A percentile compares a stretch with the other conserved stretches of the same genome.
Conservation (phyloP, 768 basidiomycete species). For the Filobasidium wieringae region DNA sequence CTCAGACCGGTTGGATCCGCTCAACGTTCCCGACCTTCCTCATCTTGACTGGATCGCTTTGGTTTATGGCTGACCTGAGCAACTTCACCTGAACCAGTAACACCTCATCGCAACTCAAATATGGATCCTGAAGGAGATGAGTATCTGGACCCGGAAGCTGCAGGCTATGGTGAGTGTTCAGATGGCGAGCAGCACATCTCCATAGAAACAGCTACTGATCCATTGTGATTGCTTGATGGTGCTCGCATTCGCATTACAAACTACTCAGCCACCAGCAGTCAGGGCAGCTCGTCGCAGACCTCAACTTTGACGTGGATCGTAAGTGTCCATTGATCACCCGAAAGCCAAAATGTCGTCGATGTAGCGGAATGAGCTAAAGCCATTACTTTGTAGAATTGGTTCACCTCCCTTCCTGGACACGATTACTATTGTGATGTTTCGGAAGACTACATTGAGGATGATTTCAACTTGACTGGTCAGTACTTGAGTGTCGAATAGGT, state of each 20-base stretch:
- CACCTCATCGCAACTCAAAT: no score
- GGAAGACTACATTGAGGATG: slow-evolving; percentile 98
- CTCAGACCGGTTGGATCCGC: no score
- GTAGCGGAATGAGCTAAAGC: slow-evolving; percentile 9
- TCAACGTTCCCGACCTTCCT: no score
- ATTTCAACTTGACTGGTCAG: slow-evolving; percentile 99
- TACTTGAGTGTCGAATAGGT: slow-evolving; percentile 6
- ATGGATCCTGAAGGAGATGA: neutral
- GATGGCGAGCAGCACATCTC: neutral
- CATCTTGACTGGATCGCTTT: no score
- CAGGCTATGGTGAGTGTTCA: slow-evolving; percentile 4
- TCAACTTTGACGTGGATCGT: slow-evolving; percentile 39
- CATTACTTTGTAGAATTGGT: slow-evolving; percentile 30
- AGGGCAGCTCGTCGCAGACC: slow-evolving; percentile 35
- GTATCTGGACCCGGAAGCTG: neutral
- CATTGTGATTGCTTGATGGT: neutral
- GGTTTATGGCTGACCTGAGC: no score
- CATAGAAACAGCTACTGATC: neutral
- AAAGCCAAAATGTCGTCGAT: neutral
- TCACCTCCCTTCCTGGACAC: slow-evolving; percentile 45
- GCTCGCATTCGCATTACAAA: no score
- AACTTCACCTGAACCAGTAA: no score
- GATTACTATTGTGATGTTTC: slow-evolving; percentile 97
- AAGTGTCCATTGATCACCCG: slow-evolving; percentile 13
- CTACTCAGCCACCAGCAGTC: slow-evolving; percentile 30